Evolutionary conservation across 1,284 basidiomycete genomes (phyloP).

Genomic region (Meripilus lineatus): DNA sequence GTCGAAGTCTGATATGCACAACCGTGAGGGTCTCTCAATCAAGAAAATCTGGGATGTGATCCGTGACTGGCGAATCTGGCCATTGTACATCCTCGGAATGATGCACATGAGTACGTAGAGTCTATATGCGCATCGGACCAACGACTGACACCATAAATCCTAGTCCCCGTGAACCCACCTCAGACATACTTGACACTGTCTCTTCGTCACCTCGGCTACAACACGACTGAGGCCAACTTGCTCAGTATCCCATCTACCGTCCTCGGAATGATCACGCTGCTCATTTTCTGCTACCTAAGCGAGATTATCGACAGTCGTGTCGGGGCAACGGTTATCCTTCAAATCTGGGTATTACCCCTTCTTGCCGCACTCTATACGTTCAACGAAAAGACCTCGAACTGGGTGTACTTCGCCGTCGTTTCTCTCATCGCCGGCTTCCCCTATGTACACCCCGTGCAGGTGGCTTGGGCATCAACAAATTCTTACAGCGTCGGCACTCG

Average conservation of each 20-base stretch:
- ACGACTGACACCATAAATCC: conserved; percentile 24
- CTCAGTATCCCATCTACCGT: conserved; percentile 50
- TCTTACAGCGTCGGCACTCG: conserved; percentile 54
- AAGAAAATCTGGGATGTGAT: conserved; percentile 52
- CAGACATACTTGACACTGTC: conserved; percentile 57
- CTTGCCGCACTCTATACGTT: conserved; percentile 56
- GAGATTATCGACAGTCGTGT: conserved; percentile 53
- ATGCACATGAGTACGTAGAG: conserved; percentile 27
- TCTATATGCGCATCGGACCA: not conserved
- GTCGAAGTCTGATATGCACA: conserved; percentile 74
- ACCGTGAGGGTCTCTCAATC: conserved; percentile 61
- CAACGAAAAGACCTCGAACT: conserved; percentile 44
- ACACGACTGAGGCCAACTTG: conserved; percentile 56
- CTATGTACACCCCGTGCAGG: conserved; percentile 42
- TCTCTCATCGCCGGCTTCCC: conserved; percentile 51
- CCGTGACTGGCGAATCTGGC: conserved; percentile 68
- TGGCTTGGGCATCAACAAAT: conserved; percentile 60
- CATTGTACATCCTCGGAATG: conserved; percentile 54
- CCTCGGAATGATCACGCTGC: conserved; percentile 31
- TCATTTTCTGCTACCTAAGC: conserved; percentile 46
- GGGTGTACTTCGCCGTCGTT: conserved; percentile 56
- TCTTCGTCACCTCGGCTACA: conserved; percentile 56
- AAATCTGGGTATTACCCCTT: conserved; percentile 59
- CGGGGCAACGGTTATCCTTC: conserved; percentile 47
- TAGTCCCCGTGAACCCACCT: conserved; percentile 47